Evolutionary conservation across 495 filamentous ascomycete species (phyloP).

Genomic region (Bacidia gigantensis): DNA sequence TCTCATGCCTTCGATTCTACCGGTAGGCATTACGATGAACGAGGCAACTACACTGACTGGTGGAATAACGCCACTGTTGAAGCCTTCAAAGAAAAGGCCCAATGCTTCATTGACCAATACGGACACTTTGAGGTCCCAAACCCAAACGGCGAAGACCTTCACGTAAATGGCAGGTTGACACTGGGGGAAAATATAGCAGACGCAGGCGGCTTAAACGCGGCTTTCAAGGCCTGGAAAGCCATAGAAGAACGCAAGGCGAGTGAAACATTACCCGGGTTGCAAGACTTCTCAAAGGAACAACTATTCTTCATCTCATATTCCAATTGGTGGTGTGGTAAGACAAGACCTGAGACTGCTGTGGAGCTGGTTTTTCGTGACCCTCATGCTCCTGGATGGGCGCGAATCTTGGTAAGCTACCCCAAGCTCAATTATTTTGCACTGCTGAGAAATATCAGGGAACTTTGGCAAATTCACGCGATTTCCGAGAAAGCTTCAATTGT

Average conservation of each 20-base stretch:
- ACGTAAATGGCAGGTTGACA: slow-evolving; percentile 55
- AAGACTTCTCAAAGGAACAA: slow-evolving; percentile 53
- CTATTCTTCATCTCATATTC: slow-evolving; percentile 57
- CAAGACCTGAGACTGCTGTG: slow-evolving; percentile 40
- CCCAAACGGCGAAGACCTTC: slow-evolving; percentile 38
- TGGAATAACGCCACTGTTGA: slow-evolving; percentile 52
- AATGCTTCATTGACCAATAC: slow-evolving; percentile 64
- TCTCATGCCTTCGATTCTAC: slow-evolving; percentile 60
- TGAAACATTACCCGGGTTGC: slow-evolving; percentile 47
- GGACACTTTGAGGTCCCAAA: slow-evolving; percentile 42
- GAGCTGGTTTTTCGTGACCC: slow-evolving; percentile 46
- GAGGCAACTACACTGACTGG: slow-evolving; percentile 55
- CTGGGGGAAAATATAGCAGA: slow-evolving; percentile 68
- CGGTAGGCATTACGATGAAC: slow-evolving; percentile 53
- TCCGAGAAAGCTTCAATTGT: slow-evolving; percentile 54
- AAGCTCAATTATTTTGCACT: background rate
- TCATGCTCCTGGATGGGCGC: slow-evolving; percentile 46
- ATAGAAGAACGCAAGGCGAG: slow-evolving; percentile 39
- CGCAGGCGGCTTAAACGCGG: slow-evolving; percentile 52
- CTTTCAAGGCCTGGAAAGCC: slow-evolving; percentile 55
- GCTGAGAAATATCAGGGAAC: slow-evolving; percentile 31
- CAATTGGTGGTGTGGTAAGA: slow-evolving; percentile 58
- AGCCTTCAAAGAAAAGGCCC: slow-evolving; percentile 46
- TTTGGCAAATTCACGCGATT: slow-evolving; percentile 53
- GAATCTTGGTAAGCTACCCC: slow-evolving; percentile 38